Percentiles rank a stretch among this genome's conserved stretches.
phyloP scores from a whole-genome alignment of 1,284 basidiomycete genomes.

The Inonotus hispidus region DNA sequence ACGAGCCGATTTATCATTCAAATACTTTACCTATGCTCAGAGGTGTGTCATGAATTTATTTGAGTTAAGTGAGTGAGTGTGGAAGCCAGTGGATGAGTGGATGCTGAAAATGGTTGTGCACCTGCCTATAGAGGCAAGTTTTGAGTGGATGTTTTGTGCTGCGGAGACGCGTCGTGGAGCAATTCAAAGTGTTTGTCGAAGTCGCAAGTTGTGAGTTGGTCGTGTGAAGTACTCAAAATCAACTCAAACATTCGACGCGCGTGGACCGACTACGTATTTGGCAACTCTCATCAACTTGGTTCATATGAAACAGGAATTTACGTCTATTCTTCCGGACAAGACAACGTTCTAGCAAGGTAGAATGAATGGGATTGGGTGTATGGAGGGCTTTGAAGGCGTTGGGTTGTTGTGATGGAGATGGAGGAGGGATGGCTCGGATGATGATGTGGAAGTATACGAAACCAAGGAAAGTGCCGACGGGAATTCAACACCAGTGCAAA shows the following conservation, averaged over 20 bases:
- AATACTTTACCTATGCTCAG: background rate
- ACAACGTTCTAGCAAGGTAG: background rate
- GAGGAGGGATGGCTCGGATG: background rate
- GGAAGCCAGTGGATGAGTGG: background rate
- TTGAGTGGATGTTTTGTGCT: background rate
- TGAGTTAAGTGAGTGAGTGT: background rate
- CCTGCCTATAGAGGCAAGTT: constrained; percentile 11
- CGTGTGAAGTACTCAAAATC: background rate
- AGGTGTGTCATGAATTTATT: background rate
- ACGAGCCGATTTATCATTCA: too few species aligned
- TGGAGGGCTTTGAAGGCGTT: background rate
- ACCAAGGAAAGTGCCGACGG: background rate
- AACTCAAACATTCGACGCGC: background rate
- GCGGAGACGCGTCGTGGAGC: background rate
- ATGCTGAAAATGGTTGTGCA: background rate
- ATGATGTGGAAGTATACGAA: background rate
- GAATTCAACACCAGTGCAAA: background rate
- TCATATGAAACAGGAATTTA: background rate
- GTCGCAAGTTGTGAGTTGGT: background rate
- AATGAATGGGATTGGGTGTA: background rate
- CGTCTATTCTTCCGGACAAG: background rate
- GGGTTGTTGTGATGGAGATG: background rate
- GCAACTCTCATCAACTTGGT: background rate
- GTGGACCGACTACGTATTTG: background rate
- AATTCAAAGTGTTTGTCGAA: background rate